Evolutionary conservation across 257 asterid genomes (phyloP).

Genomic region (Nicotiana tomentosiformis): DNA sequence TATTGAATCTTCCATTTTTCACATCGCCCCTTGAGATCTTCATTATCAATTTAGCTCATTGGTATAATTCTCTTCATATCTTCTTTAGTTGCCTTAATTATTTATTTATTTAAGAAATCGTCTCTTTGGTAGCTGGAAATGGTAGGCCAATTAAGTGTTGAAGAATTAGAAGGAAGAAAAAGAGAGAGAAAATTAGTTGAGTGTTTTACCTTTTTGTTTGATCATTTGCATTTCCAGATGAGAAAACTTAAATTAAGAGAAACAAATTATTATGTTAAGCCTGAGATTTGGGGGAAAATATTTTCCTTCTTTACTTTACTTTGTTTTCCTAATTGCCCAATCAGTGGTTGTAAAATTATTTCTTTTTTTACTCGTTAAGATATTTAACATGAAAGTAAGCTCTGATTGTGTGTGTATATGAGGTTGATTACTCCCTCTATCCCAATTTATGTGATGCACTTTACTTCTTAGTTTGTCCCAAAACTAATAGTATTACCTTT

Average conservation of each 20-base stretch:
- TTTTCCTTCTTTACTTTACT: neutral
- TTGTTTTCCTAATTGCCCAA: neutral
- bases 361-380: neutral
- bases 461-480: no score
- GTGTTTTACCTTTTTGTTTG: neutral
- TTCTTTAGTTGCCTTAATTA: neutral
- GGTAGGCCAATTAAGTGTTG: neutral
- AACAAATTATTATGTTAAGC: neutral
- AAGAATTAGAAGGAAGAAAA: neutral
- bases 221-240: neutral
- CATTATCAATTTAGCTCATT: neutral
- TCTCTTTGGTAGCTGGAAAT: conserved; percentile 16
- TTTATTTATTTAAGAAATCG: neutral
- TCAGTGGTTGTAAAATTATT: neutral
- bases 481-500: no score
- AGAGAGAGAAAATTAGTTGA: no score
- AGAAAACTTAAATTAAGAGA: neutral
- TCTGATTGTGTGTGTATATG: neutral
- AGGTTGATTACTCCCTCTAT: no score
- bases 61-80: conserved; percentile 11
- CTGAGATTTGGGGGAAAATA: neutral
- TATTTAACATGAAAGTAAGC: neutral
- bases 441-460: no score
- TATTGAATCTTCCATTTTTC: neutral
- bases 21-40: neutral